Conservation (phyloP, 2,329 filamentous ascomycete genomes). For the Botrytis porri region DNA sequence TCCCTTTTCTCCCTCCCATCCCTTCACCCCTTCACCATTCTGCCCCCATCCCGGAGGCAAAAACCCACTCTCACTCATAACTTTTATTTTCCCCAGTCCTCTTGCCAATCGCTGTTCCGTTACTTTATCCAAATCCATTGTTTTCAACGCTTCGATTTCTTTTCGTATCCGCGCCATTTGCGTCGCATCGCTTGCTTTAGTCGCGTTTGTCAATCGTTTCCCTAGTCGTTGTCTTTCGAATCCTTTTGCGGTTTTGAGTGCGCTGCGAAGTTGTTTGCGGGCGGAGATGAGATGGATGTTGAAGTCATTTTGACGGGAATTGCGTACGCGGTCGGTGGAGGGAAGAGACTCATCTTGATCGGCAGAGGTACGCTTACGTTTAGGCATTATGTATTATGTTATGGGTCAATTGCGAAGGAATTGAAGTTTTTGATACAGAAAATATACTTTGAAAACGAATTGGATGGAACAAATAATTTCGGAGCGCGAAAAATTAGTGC, state of each 20-base stretch:
- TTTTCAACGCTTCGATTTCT: constrained; percentile 53
- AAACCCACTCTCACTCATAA: constrained; percentile 44
- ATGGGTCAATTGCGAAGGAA: background rate
- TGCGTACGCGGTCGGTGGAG: constrained; percentile 33
- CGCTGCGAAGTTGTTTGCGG: constrained; percentile 60
- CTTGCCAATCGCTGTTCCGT: constrained; percentile 49
- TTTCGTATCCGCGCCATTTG: constrained; percentile 60
- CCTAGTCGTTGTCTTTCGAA: constrained; percentile 74
- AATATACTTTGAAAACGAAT: background rate
- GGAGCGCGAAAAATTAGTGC: background rate
- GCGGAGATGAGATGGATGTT: constrained; percentile 52
- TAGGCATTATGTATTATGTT: constrained; percentile 46
- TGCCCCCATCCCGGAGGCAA: constrained; percentile 39
- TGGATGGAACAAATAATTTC: background rate
- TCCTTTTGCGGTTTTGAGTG: constrained; percentile 69
- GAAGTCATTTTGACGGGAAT: constrained; percentile 40
- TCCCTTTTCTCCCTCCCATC: constrained; percentile 36
- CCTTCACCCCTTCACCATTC: constrained; percentile 32
- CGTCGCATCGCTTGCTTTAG: constrained; percentile 44
- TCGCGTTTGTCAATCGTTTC: constrained; percentile 55
- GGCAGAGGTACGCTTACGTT: constrained; percentile 50
- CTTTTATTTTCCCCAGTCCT: constrained; percentile 50
- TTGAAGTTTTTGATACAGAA: background rate
- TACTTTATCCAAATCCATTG: constrained; percentile 45
- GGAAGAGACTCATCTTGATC: constrained; percentile 5